Evolutionary conservation across 2,329 filamentous ascomycete species (phyloP).

Genomic region (Paramyrothecium sp.): DNA sequence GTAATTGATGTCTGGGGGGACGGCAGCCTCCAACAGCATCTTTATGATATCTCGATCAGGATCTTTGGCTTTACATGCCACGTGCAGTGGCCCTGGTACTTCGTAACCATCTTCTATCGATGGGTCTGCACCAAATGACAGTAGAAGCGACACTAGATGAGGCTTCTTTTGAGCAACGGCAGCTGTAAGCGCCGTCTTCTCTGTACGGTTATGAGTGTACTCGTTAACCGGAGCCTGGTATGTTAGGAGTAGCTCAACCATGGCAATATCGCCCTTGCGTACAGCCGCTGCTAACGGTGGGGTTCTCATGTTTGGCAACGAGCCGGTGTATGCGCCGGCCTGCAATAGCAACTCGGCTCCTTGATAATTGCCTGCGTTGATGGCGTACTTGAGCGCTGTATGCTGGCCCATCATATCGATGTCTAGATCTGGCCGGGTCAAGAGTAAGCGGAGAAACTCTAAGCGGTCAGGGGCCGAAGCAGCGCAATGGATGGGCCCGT

Average conservation of each 20-base stretch:
- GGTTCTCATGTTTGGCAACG: constrained; percentile 4
- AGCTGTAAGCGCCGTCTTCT: constrained; percentile 13
- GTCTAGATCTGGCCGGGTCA: constrained; percentile 4
- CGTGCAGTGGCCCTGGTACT: constrained; percentile 7
- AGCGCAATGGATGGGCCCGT: constrained; percentile 9
- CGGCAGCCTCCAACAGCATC: constrained; percentile 11
- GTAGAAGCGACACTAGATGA: constrained; percentile 14
- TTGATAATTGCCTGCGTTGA: constrained; percentile 5
- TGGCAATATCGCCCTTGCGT: neutral
- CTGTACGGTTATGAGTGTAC: constrained; percentile 2
- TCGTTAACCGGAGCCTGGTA: constrained; percentile 12
- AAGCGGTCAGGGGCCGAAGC: constrained; percentile 3
- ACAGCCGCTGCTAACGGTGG: constrained; percentile 11
- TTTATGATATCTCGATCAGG: constrained; percentile 8
- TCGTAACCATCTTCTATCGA: constrained; percentile 17
- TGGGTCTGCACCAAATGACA: constrained; percentile 19
- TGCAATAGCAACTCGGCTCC: constrained; percentile 13
- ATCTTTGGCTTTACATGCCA: constrained; percentile 4
- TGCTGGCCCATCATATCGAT: neutral
- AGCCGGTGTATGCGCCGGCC: constrained; percentile 10
- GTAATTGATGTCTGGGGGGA: constrained; percentile 14
- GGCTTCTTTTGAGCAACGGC: constrained; percentile 12
- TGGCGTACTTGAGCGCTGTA: constrained; percentile 8
- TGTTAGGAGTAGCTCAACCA: constrained; percentile 11
- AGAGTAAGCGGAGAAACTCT: constrained; percentile 9